A percentile compares a stretch with the other conserved stretches of the same genome.
These are phyloP conservation scores for Trypanosoma brucei DNA, from an alignment of 208 protist species.

Conservation along the genomic window DNA sequence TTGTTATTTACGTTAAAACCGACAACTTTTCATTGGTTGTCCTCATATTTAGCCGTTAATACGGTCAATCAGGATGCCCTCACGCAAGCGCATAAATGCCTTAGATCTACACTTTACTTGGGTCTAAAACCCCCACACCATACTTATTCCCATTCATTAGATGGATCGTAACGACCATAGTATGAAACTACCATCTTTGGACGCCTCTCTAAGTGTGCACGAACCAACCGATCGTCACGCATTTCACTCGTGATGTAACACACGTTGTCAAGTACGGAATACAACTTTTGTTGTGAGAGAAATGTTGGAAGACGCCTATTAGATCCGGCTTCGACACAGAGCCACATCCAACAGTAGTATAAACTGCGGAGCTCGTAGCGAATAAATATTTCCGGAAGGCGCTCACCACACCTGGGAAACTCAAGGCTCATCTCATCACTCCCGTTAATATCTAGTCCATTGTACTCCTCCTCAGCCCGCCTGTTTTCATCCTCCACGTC, in stretches of 20 bases:
- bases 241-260: slow-evolving; percentile 64
- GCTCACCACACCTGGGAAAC: slow-evolving; percentile 43
- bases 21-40: too few species aligned
- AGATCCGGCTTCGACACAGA: not conserved
- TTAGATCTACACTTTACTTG: too few species aligned
- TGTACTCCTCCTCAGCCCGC: slow-evolving; percentile 22
- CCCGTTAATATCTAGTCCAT: not conserved
- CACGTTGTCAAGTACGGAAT: slow-evolving; percentile 53
- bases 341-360: slow-evolving; percentile 10
- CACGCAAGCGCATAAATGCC: too few species aligned
- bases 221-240: slow-evolving; percentile 36
- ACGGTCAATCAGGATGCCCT: too few species aligned
- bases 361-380: slow-evolving; percentile 38
- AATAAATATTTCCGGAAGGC: slow-evolving; percentile 48
- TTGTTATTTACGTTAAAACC: too few species aligned
- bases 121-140: not conserved
- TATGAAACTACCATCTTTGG: slow-evolving; percentile 31
- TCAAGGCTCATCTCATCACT: slow-evolving; percentile 42
- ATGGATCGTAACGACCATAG: slow-evolving; percentile 12
- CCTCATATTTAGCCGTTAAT: too few species aligned
- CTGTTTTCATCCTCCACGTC: slow-evolving; percentile 28
- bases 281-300: slow-evolving; percentile 26
- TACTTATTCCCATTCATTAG: not conserved
- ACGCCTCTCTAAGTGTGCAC: slow-evolving; percentile 37
- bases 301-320: slow-evolving; percentile 25